phyloP scores from a whole-genome alignment of 2,329 filamentous ascomycete genomes.

The Aaosphaeria arxii region DNA sequence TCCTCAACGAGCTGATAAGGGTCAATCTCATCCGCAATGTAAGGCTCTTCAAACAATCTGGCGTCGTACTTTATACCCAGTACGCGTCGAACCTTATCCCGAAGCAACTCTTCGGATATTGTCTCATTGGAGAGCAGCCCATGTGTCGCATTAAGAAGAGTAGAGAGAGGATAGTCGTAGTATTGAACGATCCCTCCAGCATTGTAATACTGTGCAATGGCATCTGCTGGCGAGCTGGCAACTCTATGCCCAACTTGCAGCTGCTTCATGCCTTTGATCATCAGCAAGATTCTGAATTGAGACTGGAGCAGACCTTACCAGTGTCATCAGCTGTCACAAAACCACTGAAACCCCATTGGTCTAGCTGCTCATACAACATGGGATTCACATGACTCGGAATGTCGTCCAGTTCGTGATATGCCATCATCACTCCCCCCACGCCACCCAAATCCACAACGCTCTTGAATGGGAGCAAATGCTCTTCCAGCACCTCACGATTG shows the following conservation, averaged over 20 bases:
- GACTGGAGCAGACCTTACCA: slow-evolving; percentile 17
- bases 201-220: slow-evolving; percentile 45
- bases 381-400: slow-evolving; percentile 41
- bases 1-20: slow-evolving; percentile 35
- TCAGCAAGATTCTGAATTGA: neutral
- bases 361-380: slow-evolving; percentile 37
- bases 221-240: slow-evolving; percentile 38
- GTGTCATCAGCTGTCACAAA: slow-evolving; percentile 45
- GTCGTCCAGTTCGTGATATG: slow-evolving; percentile 44
- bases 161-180: slow-evolving; percentile 44
- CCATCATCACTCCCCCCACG: slow-evolving; percentile 46
- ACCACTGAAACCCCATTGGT: slow-evolving; percentile 42
- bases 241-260: slow-evolving; percentile 37
- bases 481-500: slow-evolving; percentile 42
- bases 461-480: slow-evolving; percentile 45
- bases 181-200: slow-evolving; percentile 47
- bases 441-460: slow-evolving; percentile 43
- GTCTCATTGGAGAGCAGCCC: slow-evolving; percentile 37
- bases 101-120: slow-evolving; percentile 33
- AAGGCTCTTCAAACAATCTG: slow-evolving; percentile 41
- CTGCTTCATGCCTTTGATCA: slow-evolving; percentile 12
- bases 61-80: slow-evolving; percentile 45
- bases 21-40: slow-evolving; percentile 33
- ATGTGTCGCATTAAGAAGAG: slow-evolving; percentile 36
- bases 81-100: slow-evolving; percentile 37